Percentiles rank a stretch among this genome's conserved stretches.
Conservation (phyloP, 2,329 filamentous ascomycete species). For the Trichoderma oligosporum region DNA sequence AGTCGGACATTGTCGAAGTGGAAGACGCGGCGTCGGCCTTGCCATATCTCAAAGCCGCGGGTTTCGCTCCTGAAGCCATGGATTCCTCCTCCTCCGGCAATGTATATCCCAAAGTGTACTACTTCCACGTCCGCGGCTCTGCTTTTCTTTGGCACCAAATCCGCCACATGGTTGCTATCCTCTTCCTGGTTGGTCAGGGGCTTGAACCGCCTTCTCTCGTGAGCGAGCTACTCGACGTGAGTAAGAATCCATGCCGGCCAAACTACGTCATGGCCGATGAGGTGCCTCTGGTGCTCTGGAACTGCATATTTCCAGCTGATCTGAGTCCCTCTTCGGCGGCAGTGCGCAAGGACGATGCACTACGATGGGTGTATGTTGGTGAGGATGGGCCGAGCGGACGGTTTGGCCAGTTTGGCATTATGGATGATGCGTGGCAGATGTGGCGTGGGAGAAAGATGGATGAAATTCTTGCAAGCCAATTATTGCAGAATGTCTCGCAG, state of each 20-base stretch:
- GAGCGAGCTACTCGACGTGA: constrained; percentile 68
- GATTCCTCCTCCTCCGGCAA: constrained; percentile 19
- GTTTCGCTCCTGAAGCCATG: constrained; percentile 30
- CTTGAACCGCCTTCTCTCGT: constrained; percentile 74
- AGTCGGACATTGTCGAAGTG: constrained; percentile 73
- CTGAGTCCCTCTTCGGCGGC: constrained; percentile 34
- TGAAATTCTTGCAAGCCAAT: constrained; percentile 71
- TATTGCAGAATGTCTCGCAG: constrained; percentile 60
- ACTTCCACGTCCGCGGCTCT: constrained; percentile 82
- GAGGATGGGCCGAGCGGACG: constrained; percentile 59
- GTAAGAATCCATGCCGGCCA: constrained; percentile 69
- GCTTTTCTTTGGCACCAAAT: constrained; percentile 99
- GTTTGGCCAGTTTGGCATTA: constrained; percentile 61
- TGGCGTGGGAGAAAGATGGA: constrained; percentile 89
- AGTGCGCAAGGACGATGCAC: constrained; percentile 46
- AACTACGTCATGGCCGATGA: constrained; percentile 89
- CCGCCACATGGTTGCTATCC: constrained; percentile 82
- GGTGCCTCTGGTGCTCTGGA: constrained; percentile 88
- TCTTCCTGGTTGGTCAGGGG: constrained; percentile 91
- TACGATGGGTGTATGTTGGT: constrained; percentile 77
- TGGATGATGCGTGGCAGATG: constrained; percentile 73
- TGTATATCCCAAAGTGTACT: constrained; percentile 66
- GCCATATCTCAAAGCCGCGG: constrained; percentile 48
- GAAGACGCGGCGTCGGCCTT: constrained; percentile 50
- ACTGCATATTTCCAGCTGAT: constrained; percentile 75